Base-by-base conservation (phyloP, 2,329 filamentous ascomycete species). In the Paramyrothecium roridum region DNA sequence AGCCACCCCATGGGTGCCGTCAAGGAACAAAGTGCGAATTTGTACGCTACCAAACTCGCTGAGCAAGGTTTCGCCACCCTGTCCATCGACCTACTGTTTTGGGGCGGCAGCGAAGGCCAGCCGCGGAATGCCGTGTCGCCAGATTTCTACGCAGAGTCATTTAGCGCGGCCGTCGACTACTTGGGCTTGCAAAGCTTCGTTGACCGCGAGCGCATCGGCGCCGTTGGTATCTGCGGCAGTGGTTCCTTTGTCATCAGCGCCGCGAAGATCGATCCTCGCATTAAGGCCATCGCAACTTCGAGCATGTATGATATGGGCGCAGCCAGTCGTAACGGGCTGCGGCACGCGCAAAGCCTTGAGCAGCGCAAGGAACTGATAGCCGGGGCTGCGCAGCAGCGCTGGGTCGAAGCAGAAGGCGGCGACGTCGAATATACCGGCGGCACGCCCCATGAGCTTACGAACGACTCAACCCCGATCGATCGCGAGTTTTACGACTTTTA, bases 231-330 rank as follows among this genome's bases (percentile, higher is more conserved):
- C 51, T 70, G 67, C 43, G 67, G 63, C 34, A 69, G 67, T 43
- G 67, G 66, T 23, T 62, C 58, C 6, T 70, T 63, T 45, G 52
- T 68, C 10, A 66, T 73, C 57, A 69, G 67, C 54, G 71, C 71
- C 1, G 70, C 71, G 3, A 72, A 72, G 55, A 65, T 71, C 17
- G 57, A 67, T 57, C 53, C 61, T 0, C 67, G 65, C 8, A 52
- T 69, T 20, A 55, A 53, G 23, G 56, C 56, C 53, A 62, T 61
- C 11, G 61, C 59, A 1, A 62, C 66, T 4, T 20, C 43, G 2
- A 57, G 56, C 43, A 57, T 37, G 37, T 50, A 50, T 22, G 48
- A 50, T 22, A 50, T 50, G 48, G 48, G 48, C 23, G 48, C 20
- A 26, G 48, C 48, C 3, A 30, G 8, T 16, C 48, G 48, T 26